Evolutionary conservation across 2,329 filamentous ascomycete species (phyloP).

Genomic region (Colletotrichum lupini): DNA sequence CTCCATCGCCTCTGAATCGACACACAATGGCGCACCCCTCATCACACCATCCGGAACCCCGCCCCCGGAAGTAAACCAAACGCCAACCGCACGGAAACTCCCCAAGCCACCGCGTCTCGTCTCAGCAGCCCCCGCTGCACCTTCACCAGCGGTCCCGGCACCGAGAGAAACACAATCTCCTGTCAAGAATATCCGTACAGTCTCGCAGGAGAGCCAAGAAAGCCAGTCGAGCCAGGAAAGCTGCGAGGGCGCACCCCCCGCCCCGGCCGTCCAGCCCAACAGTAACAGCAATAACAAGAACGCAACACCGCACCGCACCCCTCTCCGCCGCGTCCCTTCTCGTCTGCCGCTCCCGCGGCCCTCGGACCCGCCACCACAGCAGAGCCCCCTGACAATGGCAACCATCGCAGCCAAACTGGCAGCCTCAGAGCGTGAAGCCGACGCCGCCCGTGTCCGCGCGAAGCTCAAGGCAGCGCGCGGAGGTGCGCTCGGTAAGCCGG

Average conservation of each 20-base stretch:
- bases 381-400: conserved; percentile 70
- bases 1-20: conserved; percentile 39
- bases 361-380: conserved; percentile 55
- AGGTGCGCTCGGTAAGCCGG: conserved; percentile 40
- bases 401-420: conserved; percentile 72
- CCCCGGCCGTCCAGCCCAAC: conserved; percentile 34
- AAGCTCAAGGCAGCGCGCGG: conserved; percentile 67
- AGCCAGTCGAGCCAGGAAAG: conserved; percentile 12
- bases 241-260: conserved; percentile 39
- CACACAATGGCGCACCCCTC: conserved; percentile 40
- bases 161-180: conserved; percentile 3
- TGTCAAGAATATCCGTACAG: conserved; percentile 3
- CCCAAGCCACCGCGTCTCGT: conserved; percentile 29
- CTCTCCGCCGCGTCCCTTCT: conserved; percentile 42
- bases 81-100: conserved; percentile 21
- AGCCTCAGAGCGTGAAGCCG: conserved; percentile 71
- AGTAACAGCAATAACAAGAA: conserved; percentile 13
- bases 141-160: background rate
- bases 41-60: conserved; percentile 30
- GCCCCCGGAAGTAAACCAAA: conserved; percentile 13
- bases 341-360: conserved; percentile 49
- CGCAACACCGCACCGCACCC: conserved; percentile 31
- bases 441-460: conserved; percentile 71
- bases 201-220: conserved; percentile 30
- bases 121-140: conserved; percentile 1